Evolutionary conservation across 805 yeast genomes (phyloP).

Genomic region (Candida pseudofarinosa): DNA sequence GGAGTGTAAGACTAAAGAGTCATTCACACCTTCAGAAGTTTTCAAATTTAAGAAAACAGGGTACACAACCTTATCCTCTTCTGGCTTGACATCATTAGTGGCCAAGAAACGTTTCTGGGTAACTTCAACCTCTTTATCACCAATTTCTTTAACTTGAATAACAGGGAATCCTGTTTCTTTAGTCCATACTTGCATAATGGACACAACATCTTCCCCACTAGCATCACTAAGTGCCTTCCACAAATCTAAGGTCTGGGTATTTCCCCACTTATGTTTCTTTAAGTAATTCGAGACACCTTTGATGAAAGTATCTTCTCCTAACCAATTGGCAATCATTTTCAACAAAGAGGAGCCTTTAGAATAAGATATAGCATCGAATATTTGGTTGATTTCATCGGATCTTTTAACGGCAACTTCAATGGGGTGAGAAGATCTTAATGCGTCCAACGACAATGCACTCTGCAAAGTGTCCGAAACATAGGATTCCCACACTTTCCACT

Average conservation of each 20-base stretch:
- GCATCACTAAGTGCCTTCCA: slow-evolving; percentile 72
- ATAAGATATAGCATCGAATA: slow-evolving; percentile 81
- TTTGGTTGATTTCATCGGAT: slow-evolving; percentile 79
- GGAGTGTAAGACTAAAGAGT: slow-evolving; percentile 49
- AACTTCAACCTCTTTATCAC: slow-evolving; percentile 45
- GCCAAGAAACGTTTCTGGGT: slow-evolving; percentile 72
- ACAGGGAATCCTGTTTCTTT: slow-evolving; percentile 76
- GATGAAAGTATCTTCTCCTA: slow-evolving; percentile 72
- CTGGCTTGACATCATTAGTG: slow-evolving; percentile 73
- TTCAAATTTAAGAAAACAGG: slow-evolving; percentile 69
- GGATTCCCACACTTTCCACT: slow-evolving; percentile 84
- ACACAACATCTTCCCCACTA: slow-evolving; percentile 67
- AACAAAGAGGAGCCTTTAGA: slow-evolving; percentile 75
- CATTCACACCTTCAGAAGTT: slow-evolving; percentile 57
- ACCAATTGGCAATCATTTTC: slow-evolving; percentile 76
- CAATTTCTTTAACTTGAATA: slow-evolving; percentile 57
- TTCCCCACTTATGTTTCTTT: slow-evolving; percentile 72
- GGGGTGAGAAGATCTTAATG: slow-evolving; percentile 80
- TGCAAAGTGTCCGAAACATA: slow-evolving; percentile 77
- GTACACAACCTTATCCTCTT: slow-evolving; percentile 65
- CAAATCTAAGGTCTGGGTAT: slow-evolving; percentile 70
- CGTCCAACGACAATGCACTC: slow-evolving; percentile 69
- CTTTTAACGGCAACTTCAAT: slow-evolving; percentile 77
- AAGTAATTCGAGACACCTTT: slow-evolving; percentile 77
- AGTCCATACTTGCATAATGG: slow-evolving; percentile 79